phyloP scores from a whole-genome alignment of 352 stramenopile genomes.

The Phytophthora vignae region DNA sequence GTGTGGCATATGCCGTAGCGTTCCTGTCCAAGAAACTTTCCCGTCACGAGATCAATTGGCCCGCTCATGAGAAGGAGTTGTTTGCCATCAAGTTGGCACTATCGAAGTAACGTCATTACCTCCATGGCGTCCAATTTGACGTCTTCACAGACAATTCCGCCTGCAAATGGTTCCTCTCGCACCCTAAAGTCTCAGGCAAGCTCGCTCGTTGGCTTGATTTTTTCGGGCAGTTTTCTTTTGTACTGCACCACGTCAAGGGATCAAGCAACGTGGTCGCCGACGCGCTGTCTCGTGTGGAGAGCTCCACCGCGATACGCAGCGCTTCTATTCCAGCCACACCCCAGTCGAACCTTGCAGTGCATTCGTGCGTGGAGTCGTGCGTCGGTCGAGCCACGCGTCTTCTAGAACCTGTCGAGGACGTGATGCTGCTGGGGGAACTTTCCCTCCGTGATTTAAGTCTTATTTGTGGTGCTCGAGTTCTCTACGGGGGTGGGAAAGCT shows the following conservation, averaged over 20 bases:
- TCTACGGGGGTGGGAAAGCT: not conserved
- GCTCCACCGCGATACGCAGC: too few species aligned
- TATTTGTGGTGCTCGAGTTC: not conserved
- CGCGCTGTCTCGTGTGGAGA: not conserved
- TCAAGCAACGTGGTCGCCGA: constrained; percentile 6
- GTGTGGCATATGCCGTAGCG: not conserved
- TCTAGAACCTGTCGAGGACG: not conserved
- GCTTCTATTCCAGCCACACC: too few species aligned
- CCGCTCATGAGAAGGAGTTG: constrained; percentile 15
- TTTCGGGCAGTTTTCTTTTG: constrained; percentile 10
- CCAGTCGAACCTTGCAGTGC: not conserved
- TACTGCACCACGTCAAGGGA: constrained; percentile 11
- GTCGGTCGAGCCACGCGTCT: too few species aligned
- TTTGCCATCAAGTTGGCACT: constrained; percentile 17
- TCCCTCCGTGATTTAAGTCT: not conserved
- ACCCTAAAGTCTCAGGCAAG: constrained; percentile 11
- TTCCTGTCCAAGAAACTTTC: constrained; percentile 13
- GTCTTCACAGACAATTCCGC: constrained; percentile 15
- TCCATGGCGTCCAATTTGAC: constrained; percentile 10
- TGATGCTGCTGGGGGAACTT: not conserved
- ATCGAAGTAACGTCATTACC: constrained; percentile 11
- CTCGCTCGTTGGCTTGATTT: constrained; percentile 10
- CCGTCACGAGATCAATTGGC: constrained; percentile 10
- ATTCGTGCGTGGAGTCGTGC: not conserved
- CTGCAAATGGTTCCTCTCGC: too few species aligned